Evolutionary conservation across 176 grass and related monocot species (phyloP).

Genomic region (Juncus effusus): DNA sequence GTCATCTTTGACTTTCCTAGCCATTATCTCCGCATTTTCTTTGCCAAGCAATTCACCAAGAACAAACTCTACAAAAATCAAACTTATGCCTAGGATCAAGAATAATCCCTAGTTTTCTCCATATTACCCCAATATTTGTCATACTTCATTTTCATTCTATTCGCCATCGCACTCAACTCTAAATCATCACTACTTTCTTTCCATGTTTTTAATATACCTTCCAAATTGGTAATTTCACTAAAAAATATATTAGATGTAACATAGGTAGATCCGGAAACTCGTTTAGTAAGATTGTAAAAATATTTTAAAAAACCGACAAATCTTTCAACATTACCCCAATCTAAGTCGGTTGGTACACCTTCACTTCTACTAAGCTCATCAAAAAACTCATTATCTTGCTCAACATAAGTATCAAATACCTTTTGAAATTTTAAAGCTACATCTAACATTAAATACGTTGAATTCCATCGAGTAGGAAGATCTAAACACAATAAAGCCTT

Average conservation of each 20-base stretch:
- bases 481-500: slow-evolving; percentile 9
- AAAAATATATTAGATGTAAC: neutral
- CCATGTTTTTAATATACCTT: neutral
- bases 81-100: slow-evolving; percentile 4
- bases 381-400: slow-evolving; percentile 7
- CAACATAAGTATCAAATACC: too few species aligned
- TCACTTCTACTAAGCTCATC: neutral
- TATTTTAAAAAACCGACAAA: neutral
- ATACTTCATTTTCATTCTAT: too few species aligned
- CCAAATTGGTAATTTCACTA: neutral
- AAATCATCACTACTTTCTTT: neutral
- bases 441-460: too few species aligned
- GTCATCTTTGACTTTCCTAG: neutral
- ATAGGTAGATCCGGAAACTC: neutral
- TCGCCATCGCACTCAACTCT: too few species aligned
- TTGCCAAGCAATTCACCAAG: neutral
- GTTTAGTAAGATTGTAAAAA: neutral
- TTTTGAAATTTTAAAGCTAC: too few species aligned
- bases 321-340: too few species aligned
- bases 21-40: neutral
- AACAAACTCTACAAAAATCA: too few species aligned
- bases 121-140: too few species aligned
- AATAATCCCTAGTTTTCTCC: neutral
- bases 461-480: neutral
- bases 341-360: too few species aligned